A percentile compares a stretch with the other conserved stretches of the same genome.
These are phyloP conservation scores for Cardamine occulta DNA, from an alignment of 345 rosid species.

Conservation along the genomic window DNA sequence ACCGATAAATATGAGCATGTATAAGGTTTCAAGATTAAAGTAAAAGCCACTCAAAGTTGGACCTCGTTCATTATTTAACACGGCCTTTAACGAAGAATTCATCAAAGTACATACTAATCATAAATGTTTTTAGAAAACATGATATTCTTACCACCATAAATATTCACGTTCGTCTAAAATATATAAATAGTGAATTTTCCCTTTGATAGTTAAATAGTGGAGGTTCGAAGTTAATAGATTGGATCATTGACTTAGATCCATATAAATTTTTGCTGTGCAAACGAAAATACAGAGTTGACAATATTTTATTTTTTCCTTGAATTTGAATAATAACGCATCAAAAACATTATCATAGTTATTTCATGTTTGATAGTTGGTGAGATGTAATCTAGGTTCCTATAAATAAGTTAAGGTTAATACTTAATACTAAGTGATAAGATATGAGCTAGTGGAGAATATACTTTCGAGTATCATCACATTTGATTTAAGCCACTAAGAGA, in stretches of 20 bases:
- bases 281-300: not conserved
- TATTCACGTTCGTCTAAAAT: too few species aligned
- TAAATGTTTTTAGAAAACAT: too few species aligned
- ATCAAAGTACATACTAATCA: too few species aligned
- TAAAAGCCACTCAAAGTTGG: too few species aligned
- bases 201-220: not conserved
- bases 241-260: not conserved
- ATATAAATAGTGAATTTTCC: too few species aligned
- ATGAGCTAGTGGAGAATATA: not conserved
- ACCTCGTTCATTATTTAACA: too few species aligned
- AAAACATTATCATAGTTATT: not conserved
- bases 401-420: not conserved
- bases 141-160: too few species aligned
- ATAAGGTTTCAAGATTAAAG: too few species aligned
- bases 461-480: too few species aligned
- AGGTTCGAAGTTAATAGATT: not conserved
- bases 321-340: not conserved
- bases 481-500: not conserved
- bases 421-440: not conserved
- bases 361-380: not conserved
- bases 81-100: too few species aligned
- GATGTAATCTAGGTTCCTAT: not conserved
- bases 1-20: not conserved
- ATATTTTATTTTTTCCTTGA: too few species aligned
- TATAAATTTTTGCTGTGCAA: too few species aligned